phyloP scores from a whole-genome alignment of 345 rosid species.

The Murraya koenigii region DNA sequence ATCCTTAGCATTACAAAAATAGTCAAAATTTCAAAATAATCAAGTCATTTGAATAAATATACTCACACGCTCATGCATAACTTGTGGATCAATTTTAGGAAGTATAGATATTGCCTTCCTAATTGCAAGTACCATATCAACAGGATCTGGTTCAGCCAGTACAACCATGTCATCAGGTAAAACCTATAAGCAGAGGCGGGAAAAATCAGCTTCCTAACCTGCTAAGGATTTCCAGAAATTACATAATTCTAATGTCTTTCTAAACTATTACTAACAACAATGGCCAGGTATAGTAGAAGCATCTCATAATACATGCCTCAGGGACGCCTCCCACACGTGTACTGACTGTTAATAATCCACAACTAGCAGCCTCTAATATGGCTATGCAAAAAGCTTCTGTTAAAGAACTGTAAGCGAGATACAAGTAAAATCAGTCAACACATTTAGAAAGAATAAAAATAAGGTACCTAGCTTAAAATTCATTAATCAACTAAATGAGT shows the following conservation, averaged over 20 bases:
- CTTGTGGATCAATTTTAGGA: constrained; percentile 76
- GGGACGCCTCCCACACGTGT: constrained; percentile 98
- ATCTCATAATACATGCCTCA: constrained; percentile 51
- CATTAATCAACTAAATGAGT: background rate
- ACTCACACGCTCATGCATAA: constrained; percentile 84
- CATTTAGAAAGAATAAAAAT: background rate
- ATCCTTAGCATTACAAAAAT: background rate
- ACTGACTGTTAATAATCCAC: constrained; percentile 91
- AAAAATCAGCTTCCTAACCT: background rate
- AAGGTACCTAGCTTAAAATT: background rate
- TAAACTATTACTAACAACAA: background rate
- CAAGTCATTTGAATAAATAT: background rate
- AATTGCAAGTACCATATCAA: constrained; percentile 83
- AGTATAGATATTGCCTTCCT: constrained; percentile 75
- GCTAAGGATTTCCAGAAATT: constrained; percentile 10
- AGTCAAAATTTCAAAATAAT: background rate
- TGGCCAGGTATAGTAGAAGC: background rate
- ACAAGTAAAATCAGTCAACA: constrained; percentile 10
- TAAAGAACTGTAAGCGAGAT: constrained; percentile 63
- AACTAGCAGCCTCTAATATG: constrained; percentile 96
- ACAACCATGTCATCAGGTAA: constrained; percentile 97
- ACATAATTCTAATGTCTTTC: background rate
- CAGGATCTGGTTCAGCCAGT: constrained; percentile 93
- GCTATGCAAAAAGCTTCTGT: constrained; percentile 99
- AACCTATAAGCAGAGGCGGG: constrained; percentile 45